Conservation (phyloP, 1,284 basidiomycete species). For the Pascua sp. region DNA sequence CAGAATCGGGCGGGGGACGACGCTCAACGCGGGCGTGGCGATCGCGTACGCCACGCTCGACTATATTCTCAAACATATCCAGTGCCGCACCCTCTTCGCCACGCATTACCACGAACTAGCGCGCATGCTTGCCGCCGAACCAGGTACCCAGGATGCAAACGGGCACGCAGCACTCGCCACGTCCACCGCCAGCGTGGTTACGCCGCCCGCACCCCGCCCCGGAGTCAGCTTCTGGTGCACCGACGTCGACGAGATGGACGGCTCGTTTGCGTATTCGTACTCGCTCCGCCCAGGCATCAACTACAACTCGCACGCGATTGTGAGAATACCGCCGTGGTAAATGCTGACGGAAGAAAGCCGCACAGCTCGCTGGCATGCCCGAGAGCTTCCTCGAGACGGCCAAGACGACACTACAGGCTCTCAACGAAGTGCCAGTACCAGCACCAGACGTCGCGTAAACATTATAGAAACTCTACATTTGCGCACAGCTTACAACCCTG, state of each 20-base stretch:
- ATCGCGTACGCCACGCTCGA: constrained; percentile 89
- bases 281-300: constrained; percentile 78
- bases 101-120: constrained; percentile 95
- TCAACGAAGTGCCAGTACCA: not conserved
- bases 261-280: constrained; percentile 79
- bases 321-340: constrained; percentile 16
- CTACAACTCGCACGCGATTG: constrained; percentile 84
- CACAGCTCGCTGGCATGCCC: constrained; percentile 82
- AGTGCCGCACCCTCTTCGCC: constrained; percentile 83
- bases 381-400: constrained; percentile 39
- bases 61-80: constrained; percentile 70
- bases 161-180: constrained; percentile 6
- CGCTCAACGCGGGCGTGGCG: constrained; percentile 82
- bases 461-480: too few relatives aligned
- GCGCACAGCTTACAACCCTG: too few relatives aligned
- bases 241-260: constrained; percentile 71
- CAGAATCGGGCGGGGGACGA: constrained; percentile 82
- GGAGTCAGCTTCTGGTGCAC: constrained; percentile 83
- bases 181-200: constrained; percentile 27
- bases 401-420: constrained; percentile 21
- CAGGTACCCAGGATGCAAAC: constrained; percentile 45
- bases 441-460: too few relatives aligned
- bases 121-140: constrained; percentile 64
- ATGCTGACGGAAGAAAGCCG: constrained; percentile 58
- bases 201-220: not conserved